Conservation (phyloP, 2,329 filamentous ascomycete species). For the Epichloe gansuensis region DNA sequence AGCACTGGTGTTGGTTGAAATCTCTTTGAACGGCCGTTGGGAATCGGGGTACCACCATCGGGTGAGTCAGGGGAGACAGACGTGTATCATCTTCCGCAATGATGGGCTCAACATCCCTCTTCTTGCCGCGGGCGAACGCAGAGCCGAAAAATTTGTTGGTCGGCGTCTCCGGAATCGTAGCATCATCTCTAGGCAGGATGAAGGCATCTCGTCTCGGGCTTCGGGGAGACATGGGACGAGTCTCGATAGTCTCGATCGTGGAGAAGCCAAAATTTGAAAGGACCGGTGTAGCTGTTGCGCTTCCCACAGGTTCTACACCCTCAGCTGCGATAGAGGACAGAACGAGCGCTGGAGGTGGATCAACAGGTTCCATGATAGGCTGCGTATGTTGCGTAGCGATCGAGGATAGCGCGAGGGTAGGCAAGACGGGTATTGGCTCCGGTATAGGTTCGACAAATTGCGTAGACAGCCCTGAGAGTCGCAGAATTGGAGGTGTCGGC, state of each 20-base stretch:
- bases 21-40: slow-evolving; percentile 46
- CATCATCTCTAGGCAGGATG: slow-evolving; percentile 39
- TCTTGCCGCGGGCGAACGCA: slow-evolving; percentile 33
- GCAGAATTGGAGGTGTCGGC: slow-evolving; percentile 14
- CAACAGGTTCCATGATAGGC: slow-evolving; percentile 11
- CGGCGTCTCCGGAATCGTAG: slow-evolving; percentile 26
- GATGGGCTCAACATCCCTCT: slow-evolving; percentile 27
- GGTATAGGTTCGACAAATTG: slow-evolving; percentile 25
- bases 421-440: slow-evolving; percentile 13
- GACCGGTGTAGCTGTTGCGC: slow-evolving; percentile 15
- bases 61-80: slow-evolving; percentile 33
- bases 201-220: slow-evolving; percentile 44
- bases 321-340: slow-evolving; percentile 26
- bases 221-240: slow-evolving; percentile 32
- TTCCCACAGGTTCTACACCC: slow-evolving; percentile 23
- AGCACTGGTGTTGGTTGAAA: slow-evolving; percentile 44
- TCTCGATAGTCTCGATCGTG: slow-evolving; percentile 32
- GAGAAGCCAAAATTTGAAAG: slow-evolving; percentile 30
- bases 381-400: slow-evolving; percentile 21
- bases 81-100: slow-evolving; percentile 56
- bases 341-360: slow-evolving; percentile 17
- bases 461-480: slow-evolving; percentile 22
- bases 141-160: slow-evolving; percentile 29
- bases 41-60: slow-evolving; percentile 38
- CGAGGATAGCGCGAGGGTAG: slow-evolving; percentile 18